Evolutionary conservation across 371 early-diverging fungal species (phyloP).

Genomic region (Zancudomyces culisetae): DNA sequence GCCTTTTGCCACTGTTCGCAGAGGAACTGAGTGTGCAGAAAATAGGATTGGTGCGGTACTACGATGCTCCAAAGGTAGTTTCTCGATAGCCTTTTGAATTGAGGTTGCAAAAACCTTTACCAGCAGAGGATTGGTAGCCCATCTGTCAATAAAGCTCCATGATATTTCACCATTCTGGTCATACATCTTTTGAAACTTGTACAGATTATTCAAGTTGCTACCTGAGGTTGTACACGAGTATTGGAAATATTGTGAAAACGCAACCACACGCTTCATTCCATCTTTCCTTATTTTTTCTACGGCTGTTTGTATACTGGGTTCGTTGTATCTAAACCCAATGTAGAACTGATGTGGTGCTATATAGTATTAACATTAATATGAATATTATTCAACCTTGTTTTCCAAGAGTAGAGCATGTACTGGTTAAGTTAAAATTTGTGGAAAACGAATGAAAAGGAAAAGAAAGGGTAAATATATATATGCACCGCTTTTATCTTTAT

Average conservation of each 20-base stretch:
- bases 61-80: slow-evolving; percentile 48
- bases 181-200: slow-evolving; percentile 31
- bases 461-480: no score
- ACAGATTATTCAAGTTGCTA: slow-evolving; percentile 75
- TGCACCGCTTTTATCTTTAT: no score
- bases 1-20: slow-evolving; percentile 75
- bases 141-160: slow-evolving; percentile 90
- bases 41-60: slow-evolving; percentile 65
- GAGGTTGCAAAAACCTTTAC: slow-evolving; percentile 57
- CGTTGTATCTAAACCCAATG: slow-evolving; percentile 81
- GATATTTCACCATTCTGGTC: slow-evolving; percentile 44
- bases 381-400: neutral
- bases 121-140: slow-evolving; percentile 74
- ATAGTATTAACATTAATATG: neutral
- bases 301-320: slow-evolving; percentile 57
- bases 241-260: slow-evolving; percentile 89
- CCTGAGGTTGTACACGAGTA: slow-evolving; percentile 93
- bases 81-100: slow-evolving; percentile 43
- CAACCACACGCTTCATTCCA: slow-evolving; percentile 66
- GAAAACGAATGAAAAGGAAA: no score
- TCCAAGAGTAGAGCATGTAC: no score
- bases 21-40: slow-evolving; percentile 90
- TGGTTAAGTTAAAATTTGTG: no score
- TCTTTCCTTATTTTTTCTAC: slow-evolving; percentile 57
- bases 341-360: slow-evolving; percentile 79